A percentile compares a stretch with the other conserved stretches of the same genome.
These are phyloP conservation scores for Perilla frutescens DNA, from an alignment of 257 asterid genomes.

Conservation along the genomic window DNA sequence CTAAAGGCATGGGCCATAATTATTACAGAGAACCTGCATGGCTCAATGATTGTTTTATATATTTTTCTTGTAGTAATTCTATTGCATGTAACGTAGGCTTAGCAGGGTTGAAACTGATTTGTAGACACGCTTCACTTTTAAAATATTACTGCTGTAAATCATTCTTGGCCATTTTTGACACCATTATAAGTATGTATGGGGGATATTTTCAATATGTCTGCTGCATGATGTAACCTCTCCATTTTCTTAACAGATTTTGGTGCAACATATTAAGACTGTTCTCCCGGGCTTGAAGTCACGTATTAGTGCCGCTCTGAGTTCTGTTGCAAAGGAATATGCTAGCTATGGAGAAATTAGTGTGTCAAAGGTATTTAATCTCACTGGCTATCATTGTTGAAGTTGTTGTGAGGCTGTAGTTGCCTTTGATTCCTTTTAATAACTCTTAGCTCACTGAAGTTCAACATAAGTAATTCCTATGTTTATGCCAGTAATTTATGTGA, in stretches of 20 bases:
- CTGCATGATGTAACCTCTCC: constrained; percentile 24
- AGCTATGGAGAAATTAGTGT: constrained; percentile 93
- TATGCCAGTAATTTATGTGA: constrained; percentile 20
- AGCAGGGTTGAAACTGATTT: not conserved
- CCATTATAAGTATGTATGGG: not conserved
- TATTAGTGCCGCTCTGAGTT: constrained; percentile 68
- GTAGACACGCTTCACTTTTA: constrained; percentile 20
- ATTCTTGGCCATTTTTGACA: constrained; percentile 17
- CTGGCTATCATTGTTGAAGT: constrained; percentile 10
- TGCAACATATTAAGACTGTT: constrained; percentile 81
- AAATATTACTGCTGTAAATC: not conserved
- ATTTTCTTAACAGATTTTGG: constrained; percentile 62
- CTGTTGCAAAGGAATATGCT: constrained; percentile 95
- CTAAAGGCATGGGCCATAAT: too few relatives aligned
- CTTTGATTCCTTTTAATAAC: not conserved
- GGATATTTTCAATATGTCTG: constrained; percentile 16
- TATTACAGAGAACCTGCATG: too few relatives aligned
- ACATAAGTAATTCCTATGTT: constrained; percentile 14
- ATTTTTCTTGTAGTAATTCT: too few relatives aligned
- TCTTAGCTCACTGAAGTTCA: constrained; percentile 24
- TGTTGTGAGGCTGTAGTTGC: constrained; percentile 19
- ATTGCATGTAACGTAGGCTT: too few relatives aligned
- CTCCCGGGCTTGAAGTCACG: constrained; percentile 94
- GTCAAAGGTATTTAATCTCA: constrained; percentile 69
- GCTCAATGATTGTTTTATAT: too few relatives aligned